Evolutionary conservation across 1,284 basidiomycete species (phyloP).

Genomic region (Acaromyces ingoldii): DNA sequence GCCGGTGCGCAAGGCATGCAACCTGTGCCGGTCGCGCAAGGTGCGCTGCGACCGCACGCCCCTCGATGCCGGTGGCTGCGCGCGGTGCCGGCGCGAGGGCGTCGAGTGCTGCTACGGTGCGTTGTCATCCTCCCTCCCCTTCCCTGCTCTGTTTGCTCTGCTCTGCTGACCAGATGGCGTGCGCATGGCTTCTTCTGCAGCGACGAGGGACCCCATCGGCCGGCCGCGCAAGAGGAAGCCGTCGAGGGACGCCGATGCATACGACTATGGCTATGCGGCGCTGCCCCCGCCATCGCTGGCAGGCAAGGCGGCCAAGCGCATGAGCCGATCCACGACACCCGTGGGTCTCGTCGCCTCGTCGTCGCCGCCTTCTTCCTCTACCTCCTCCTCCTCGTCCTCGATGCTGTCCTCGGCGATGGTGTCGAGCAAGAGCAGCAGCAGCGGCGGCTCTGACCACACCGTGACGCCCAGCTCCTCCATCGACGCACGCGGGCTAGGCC

Average conservation of each 20-base stretch:
- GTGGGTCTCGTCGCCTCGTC: not conserved
- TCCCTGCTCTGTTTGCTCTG: too few species aligned
- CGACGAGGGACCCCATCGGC: slow-evolving; percentile 33
- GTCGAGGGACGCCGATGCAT: not conserved
- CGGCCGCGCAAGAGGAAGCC: slow-evolving; percentile 35
- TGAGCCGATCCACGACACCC: not conserved
- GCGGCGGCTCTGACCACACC: not conserved
- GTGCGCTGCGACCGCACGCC: slow-evolving; percentile 35
- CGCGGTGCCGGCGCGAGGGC: slow-evolving; percentile 23
- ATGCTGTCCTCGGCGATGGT: not conserved
- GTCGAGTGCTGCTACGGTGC: slow-evolving; percentile 24
- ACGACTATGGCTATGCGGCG: too few species aligned
- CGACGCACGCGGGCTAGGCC: not conserved
- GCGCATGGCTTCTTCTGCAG: not conserved
- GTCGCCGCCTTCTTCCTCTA: not conserved
- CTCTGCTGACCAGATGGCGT: not conserved
- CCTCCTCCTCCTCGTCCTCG: slow-evolving; percentile 10
- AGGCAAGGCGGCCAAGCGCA: not conserved
- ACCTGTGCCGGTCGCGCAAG: slow-evolving; percentile 37
- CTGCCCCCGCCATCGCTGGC: not conserved
- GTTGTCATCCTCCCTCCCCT: too few species aligned
- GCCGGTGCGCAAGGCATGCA: slow-evolving; percentile 37
- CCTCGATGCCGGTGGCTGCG: slow-evolving; percentile 23
- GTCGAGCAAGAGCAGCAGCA: not conserved
- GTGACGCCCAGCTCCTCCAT: not conserved